phyloP scores from a whole-genome alignment of 768 basidiomycete species.

The Leccinum variicolor region DNA sequence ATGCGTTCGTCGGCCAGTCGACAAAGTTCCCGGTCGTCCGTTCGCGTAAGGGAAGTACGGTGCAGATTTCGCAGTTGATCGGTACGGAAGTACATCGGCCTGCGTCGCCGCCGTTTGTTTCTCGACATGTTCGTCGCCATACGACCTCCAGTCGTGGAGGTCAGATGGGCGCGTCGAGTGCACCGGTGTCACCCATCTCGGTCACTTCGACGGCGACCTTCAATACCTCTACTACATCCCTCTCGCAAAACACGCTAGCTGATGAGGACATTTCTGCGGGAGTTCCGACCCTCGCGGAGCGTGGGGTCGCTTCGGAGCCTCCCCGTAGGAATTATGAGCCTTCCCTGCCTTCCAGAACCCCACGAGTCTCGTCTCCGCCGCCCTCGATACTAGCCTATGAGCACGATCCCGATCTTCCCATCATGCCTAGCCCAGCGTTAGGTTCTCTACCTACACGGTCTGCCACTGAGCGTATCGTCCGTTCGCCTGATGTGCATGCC shows the following conservation, averaged over 20 bases:
- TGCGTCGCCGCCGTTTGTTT: conserved; percentile 33
- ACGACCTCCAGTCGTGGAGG: conserved; percentile 31
- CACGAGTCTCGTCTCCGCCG: conserved; percentile 26
- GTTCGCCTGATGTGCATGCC: conserved; percentile 21
- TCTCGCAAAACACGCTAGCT: conserved; percentile 15
- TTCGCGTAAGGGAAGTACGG: conserved; percentile 23
- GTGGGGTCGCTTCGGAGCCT: conserved; percentile 24
- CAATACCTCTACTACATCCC: conserved; percentile 17
- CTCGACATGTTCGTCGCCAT: conserved; percentile 32
- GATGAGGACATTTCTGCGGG: conserved; percentile 18
- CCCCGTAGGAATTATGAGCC: conserved; percentile 20
- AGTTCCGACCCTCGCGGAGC: conserved; percentile 11
- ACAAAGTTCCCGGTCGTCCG: conserved; percentile 11
- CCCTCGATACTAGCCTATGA: conserved; percentile 20
- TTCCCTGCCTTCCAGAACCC: conserved; percentile 14
- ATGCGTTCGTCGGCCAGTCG: conserved; percentile 17
- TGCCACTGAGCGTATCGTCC: conserved; percentile 32
- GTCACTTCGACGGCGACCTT: conserved; percentile 27
- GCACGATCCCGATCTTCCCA: conserved; percentile 27
- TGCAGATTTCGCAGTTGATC: conserved; percentile 21
- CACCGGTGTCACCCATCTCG: conserved; percentile 32
- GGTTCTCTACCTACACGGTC: conserved; percentile 26
- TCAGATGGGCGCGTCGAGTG: conserved; percentile 28
- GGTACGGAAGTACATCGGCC: conserved; percentile 19
- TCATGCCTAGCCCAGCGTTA: conserved; percentile 13